Evolutionary conservation across 495 filamentous ascomycete genomes (phyloP).

Genomic region (Lasiosphaeria ovina): DNA sequence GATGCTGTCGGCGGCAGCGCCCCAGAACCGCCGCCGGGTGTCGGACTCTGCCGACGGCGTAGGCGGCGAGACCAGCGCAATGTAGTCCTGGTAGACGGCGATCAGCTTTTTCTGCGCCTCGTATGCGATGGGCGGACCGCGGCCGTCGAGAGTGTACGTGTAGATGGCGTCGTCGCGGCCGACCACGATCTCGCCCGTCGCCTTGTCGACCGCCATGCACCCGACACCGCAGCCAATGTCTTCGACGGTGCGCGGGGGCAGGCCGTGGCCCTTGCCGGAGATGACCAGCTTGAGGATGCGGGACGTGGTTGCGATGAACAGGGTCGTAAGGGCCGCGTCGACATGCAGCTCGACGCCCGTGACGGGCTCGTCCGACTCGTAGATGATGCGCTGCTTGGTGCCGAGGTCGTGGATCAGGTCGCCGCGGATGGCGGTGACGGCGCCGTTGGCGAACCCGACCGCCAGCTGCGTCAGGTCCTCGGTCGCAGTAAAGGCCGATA

Average conservation of each 20-base stretch:
- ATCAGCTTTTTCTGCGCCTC: constrained; percentile 87
- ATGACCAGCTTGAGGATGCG: constrained; percentile 85
- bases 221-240: constrained; percentile 85
- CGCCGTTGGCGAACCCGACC: constrained; percentile 92
- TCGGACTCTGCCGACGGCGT: constrained; percentile 51
- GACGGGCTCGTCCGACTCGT: constrained; percentile 94
- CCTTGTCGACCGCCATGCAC: constrained; percentile 84
- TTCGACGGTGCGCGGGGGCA: constrained; percentile 83
- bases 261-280: constrained; percentile 80
- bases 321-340: constrained; percentile 61
- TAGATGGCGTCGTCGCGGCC: constrained; percentile 93
- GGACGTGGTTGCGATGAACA: constrained; percentile 89
- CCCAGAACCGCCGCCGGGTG: constrained; percentile 59
- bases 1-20: constrained; percentile 66
- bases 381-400: constrained; percentile 92
- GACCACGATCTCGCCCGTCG: constrained; percentile 80
- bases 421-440: constrained; percentile 88
- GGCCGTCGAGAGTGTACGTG: constrained; percentile 81
- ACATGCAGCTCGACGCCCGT: constrained; percentile 81
- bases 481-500: constrained; percentile 83
- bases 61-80: constrained; percentile 81
- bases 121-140: constrained; percentile 82
- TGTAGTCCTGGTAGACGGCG: constrained; percentile 77
- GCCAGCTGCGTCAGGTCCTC: constrained; percentile 88
- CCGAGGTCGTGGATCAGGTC: constrained; percentile 95